Base-by-base conservation (phyloP, 176 grass and related monocot species). In the Olyra latifolia region DNA sequence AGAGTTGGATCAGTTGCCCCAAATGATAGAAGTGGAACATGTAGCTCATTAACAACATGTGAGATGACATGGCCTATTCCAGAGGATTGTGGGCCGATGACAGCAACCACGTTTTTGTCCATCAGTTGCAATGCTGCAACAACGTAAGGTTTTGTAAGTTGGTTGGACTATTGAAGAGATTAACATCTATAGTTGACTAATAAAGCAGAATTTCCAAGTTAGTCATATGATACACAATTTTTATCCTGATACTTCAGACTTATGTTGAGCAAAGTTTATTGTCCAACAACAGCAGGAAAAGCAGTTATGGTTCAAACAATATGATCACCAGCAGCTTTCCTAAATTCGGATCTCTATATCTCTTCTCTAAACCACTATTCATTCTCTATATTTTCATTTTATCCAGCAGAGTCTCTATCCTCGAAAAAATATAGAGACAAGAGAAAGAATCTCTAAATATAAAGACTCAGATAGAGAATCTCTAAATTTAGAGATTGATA, bases 31-130 rank as follows among this genome's bases (percentile, higher is more conserved):
- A 96, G 79, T 20, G 93, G 93, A 54, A 96, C 84, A 52, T 96
- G 93, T 65, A 96, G 69, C 69, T 89, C 78, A 68, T 96, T 92
- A 67, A 76, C 85, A 66, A 90, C 89, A 52, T 86, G 90, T 17
- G 93, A 90, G 66, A 96, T 78, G 69, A 86, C 86, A 91, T 96
- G 93, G 64, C 87, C 83, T 62, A 89, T 89, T 43, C 78, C 89
- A 42, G 93, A 96, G 40, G 87, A 96, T 75, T 96, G 93, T 4
- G 93, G 93, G 2, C 93, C 93, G 67, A 96, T 90, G 46, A 96
- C 78, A 41, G 87, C 90, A 71, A 92, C 58, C 20, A 92, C 90
- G 10, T 90, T 85, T 79, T 90, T 83, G 58, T 92, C 87, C 82
- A 96, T 89, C 52, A 96, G 72, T 60, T 81, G 58, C 82, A 96